Percentiles rank a stretch among this genome's conserved stretches.
Evolutionary conservation across 768 basidiomycete genomes (phyloP).

Genomic region (Hypholoma fasciculare): DNA sequence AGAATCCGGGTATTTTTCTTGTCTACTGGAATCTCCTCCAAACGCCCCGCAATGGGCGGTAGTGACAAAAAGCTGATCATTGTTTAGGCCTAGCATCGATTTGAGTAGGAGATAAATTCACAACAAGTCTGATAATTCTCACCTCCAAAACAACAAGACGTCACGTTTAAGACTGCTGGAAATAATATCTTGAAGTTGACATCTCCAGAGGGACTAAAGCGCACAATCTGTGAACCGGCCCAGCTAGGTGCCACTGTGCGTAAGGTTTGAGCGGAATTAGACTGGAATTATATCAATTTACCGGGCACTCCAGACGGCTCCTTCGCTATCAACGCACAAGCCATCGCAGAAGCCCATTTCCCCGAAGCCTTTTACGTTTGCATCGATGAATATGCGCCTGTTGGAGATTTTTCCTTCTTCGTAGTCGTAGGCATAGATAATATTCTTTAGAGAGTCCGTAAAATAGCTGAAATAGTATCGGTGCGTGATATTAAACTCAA

Average conservation of each 20-base stretch:
- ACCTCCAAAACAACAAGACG: conserved; percentile 74
- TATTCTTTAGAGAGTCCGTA: conserved; percentile 65
- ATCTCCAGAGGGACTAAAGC: conserved; percentile 53
- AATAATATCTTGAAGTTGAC: conserved; percentile 59
- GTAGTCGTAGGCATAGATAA: conserved; percentile 70
- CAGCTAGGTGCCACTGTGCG: conserved; percentile 38
- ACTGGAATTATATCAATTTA: conserved; percentile 13
- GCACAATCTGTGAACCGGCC: conserved; percentile 61
- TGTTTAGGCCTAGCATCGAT: conserved; percentile 45
- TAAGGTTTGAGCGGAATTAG: conserved; percentile 7
- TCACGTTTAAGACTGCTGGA: conserved; percentile 63
- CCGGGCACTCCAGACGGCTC: conserved; percentile 67
- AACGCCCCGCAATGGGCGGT: conserved; percentile 61
- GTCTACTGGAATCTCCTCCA: conserved; percentile 51
- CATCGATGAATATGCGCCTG: conserved; percentile 58
- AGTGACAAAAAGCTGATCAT: conserved; percentile 66
- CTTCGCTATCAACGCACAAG: conserved; percentile 62
- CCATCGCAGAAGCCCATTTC: conserved; percentile 62
- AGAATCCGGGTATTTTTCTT: conserved; percentile 51
- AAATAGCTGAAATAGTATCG: conserved; percentile 52
- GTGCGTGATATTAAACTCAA: conserved; percentile 6
- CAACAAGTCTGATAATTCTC: conserved; percentile 6
- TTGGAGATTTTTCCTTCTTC: conserved; percentile 56
- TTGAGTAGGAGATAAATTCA: background rate
- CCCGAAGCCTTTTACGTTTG: conserved; percentile 49